phyloP scores from a whole-genome alignment of 192 early-diverging fungal genomes.

The Geranomyces michiganensis region DNA sequence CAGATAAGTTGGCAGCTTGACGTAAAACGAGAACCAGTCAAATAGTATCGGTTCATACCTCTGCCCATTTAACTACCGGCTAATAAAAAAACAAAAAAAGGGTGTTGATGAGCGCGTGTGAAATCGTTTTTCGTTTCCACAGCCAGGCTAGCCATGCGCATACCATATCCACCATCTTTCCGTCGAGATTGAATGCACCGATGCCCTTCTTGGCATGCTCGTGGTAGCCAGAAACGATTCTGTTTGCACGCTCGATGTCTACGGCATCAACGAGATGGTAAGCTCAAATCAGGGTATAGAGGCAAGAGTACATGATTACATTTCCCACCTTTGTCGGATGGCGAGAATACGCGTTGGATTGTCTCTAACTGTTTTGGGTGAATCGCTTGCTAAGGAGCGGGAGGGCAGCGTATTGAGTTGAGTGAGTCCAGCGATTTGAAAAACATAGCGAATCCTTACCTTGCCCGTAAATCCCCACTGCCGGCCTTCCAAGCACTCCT shows the following conservation, averaged over 20 bases:
- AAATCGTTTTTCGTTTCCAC: background rate
- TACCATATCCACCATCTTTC: constrained; percentile 75
- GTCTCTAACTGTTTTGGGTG: constrained; percentile 86
- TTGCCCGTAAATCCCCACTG: constrained; percentile 95
- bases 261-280: too few relatives aligned
- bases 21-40: background rate
- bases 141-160: background rate
- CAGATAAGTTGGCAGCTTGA: constrained; percentile 3
- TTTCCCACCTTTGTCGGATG: constrained; percentile 60
- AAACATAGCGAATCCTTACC: constrained; percentile 2
- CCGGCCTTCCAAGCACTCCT: constrained; percentile 84
- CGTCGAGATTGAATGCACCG: constrained; percentile 90
- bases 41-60: too few relatives aligned
- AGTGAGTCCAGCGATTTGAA: background rate
- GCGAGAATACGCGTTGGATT: constrained; percentile 80
- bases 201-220: constrained; percentile 69
- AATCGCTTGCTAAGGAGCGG: constrained; percentile 70
- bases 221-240: constrained; percentile 74
- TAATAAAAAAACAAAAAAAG: constrained; percentile 34
- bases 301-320: background rate
- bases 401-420: background rate
- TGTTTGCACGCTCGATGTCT: constrained; percentile 68
- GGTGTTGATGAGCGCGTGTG: background rate
- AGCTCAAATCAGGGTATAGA: background rate
- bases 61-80: constrained; percentile 91